Percentiles rank a stretch among this genome's conserved stretches.
These are phyloP conservation scores for Tephrocybe sp. DNA, from an alignment of 768 basidiomycete genomes.

Conservation along the genomic window DNA sequence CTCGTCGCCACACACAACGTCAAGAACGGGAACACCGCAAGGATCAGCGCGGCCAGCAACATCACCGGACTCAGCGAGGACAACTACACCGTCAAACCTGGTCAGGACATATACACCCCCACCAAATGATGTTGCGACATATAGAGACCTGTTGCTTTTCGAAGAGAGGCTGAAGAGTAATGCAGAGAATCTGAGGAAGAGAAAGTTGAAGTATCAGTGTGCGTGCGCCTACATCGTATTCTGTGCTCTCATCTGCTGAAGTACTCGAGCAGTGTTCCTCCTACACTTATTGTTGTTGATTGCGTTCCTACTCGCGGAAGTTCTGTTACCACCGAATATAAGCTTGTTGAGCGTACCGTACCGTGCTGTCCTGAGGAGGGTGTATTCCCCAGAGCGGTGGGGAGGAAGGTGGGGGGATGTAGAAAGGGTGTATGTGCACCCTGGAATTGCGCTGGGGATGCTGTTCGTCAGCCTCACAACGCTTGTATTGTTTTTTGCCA, in stretches of 20 bases:
- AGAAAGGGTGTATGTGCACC: slow-evolving; percentile 48
- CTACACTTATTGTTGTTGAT: slow-evolving; percentile 65
- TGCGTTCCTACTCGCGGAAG: slow-evolving; percentile 70
- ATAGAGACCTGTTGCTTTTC: slow-evolving; percentile 85
- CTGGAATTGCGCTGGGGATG: slow-evolving; percentile 75
- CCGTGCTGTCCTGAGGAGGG: slow-evolving; percentile 42
- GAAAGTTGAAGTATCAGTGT: slow-evolving; percentile 85
- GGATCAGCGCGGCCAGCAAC: too few relatives aligned
- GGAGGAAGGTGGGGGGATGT: slow-evolving; percentile 19
- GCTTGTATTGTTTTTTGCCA: slow-evolving; percentile 91
- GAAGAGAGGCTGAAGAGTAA: slow-evolving; percentile 97
- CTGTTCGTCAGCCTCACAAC: slow-evolving; percentile 89
- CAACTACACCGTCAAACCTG: too few relatives aligned
- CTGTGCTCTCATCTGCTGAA: neutral
- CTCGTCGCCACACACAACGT: too few relatives aligned
- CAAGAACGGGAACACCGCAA: too few relatives aligned
- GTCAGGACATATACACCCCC: slow-evolving; percentile 37
- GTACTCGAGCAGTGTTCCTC: slow-evolving; percentile 62
- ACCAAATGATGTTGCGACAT: slow-evolving; percentile 73
- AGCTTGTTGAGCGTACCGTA: slow-evolving; percentile 67
- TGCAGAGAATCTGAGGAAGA: slow-evolving; percentile 71
- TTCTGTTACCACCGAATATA: slow-evolving; percentile 61
- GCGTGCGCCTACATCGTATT: slow-evolving; percentile 18
- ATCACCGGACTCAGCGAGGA: too few relatives aligned
- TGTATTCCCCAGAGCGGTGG: slow-evolving; percentile 51